A percentile compares a stretch with the other conserved stretches of the same genome.
Evolutionary conservation across 495 filamentous ascomycete species (phyloP).

Genomic region (Lepidopterella palustris): DNA sequence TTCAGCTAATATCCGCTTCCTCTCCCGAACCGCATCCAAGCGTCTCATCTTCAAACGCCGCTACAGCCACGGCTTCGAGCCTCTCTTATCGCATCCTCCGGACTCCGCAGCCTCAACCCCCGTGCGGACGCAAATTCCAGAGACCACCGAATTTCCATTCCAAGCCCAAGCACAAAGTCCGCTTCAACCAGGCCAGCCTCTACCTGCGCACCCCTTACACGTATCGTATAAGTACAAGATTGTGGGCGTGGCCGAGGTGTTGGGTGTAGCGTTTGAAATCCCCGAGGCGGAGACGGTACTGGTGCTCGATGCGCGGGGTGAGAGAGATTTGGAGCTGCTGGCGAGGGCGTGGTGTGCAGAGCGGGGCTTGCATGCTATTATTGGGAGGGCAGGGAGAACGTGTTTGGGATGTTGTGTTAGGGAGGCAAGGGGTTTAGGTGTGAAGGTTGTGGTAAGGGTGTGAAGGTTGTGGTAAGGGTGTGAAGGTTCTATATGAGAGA

Average conservation of each 20-base stretch:
- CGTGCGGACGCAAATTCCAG: neutral
- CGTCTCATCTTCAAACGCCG: constrained; percentile 16
- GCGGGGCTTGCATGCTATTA: constrained; percentile 31
- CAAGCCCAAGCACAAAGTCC: neutral
- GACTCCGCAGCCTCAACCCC: constrained; percentile 6
- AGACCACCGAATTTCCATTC: constrained; percentile 15
- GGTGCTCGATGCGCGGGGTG: constrained; percentile 32
- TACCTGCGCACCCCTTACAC: constrained; percentile 34
- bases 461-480: constrained; percentile 7
- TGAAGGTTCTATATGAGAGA: too few relatives aligned
- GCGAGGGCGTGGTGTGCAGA: constrained; percentile 37
- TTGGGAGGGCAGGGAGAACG: constrained; percentile 33
- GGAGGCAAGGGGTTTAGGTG: constrained; percentile 32
- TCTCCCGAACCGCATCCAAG: constrained; percentile 16
- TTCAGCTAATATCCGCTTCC: neutral
- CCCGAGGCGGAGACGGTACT: too few relatives aligned
- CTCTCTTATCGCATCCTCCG: constrained; percentile 20
- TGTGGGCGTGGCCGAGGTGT: neutral
- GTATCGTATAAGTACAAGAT: constrained; percentile 22
- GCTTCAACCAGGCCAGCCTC: neutral
- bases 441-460: constrained; percentile 32
- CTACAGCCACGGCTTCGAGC: constrained; percentile 22
- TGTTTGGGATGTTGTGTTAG: constrained; percentile 36
- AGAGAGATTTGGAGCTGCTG: constrained; percentile 29
- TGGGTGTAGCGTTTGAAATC: too few relatives aligned